Percentiles rank a stretch among this genome's conserved stretches.
Evolutionary conservation across 1,139 yeast species (phyloP).

Genomic region (Sugiyamaella pinicola): DNA sequence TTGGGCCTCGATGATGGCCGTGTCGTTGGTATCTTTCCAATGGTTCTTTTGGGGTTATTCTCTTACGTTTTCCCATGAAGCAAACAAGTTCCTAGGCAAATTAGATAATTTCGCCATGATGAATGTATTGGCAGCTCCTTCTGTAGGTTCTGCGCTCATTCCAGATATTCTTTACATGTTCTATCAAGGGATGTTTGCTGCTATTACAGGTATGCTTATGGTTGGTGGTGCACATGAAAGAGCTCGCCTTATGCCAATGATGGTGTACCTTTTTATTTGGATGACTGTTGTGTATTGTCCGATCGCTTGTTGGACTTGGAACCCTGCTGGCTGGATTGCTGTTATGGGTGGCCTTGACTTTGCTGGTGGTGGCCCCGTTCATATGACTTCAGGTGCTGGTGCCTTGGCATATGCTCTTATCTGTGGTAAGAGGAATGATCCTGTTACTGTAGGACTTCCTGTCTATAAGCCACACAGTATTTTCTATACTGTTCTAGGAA

Average conservation of each 20-base stretch:
- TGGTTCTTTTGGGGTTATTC: constrained; percentile 99
- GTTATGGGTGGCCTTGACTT: constrained; percentile 85
- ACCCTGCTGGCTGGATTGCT: constrained; percentile 84
- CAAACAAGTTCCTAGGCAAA: constrained; percentile 75
- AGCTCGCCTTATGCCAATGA: constrained; percentile 95
- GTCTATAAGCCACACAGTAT: constrained; percentile 78
- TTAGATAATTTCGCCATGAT: constrained; percentile 76
- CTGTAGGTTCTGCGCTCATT: constrained; percentile 58
- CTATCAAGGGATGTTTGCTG: constrained; percentile 96
- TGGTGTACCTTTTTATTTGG: constrained; percentile 91
- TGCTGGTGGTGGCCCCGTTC: constrained; percentile 99
- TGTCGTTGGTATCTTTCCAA: constrained; percentile 78
- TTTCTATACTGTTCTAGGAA: constrained; percentile 87
- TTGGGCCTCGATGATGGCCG: constrained; percentile 94
- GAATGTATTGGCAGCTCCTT: constrained; percentile 80
- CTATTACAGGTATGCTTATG: constrained; percentile 88
- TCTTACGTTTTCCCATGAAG: constrained; percentile 72
- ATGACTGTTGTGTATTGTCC: constrained; percentile 96
- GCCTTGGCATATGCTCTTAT: constrained; percentile 90
- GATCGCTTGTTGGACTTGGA: constrained; percentile 97
- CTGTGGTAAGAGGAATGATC: constrained; percentile 87
- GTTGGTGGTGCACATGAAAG: constrained; percentile 98
- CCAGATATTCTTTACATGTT: constrained; percentile 89
- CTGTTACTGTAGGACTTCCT: constrained; percentile 58
- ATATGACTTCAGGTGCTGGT: constrained; percentile 90